Percentiles rank a stretch among this genome's conserved stretches.
These are phyloP conservation scores for Globisporangium spinosum DNA, from an alignment of 352 stramenopile genomes.

Conservation along the genomic window DNA sequence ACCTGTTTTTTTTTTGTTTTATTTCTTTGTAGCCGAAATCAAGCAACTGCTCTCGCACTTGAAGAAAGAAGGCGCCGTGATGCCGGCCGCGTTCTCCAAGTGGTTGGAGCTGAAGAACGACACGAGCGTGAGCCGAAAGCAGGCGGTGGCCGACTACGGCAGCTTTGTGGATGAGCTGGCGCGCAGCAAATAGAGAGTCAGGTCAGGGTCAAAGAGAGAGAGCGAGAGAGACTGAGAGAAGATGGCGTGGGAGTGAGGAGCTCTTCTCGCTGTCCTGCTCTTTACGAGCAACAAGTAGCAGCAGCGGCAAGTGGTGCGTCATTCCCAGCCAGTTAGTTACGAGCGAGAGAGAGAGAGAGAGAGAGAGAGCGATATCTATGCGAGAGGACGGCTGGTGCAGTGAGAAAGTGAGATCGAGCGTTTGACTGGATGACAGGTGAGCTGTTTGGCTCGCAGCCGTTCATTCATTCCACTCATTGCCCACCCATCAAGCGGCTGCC, in stretches of 20 bases:
- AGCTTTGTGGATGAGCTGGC: slow-evolving; percentile 71
- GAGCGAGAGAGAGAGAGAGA: neutral
- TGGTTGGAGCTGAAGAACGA: slow-evolving; percentile 78
- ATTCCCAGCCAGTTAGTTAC: neutral
- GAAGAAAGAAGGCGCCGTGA: slow-evolving; percentile 55
- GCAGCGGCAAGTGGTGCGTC: neutral
- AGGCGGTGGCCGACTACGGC: slow-evolving; percentile 57
- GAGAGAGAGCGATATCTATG: neutral
- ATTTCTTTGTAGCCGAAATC: slow-evolving; percentile 43
- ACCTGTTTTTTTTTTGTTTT: slow-evolving; percentile 3
- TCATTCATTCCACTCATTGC: neutral
- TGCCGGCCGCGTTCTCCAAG: slow-evolving; percentile 47
- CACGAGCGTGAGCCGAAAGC: slow-evolving; percentile 71
- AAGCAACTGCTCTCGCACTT: slow-evolving; percentile 70
- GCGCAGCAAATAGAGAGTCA: slow-evolving; percentile 48
- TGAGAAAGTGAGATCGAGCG: neutral
- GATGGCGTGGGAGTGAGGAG: neutral
- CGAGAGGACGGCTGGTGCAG: neutral
- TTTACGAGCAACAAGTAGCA: neutral
- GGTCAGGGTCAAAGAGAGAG: neutral
- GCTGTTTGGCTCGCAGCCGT: neutral
- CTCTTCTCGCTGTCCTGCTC: neutral
- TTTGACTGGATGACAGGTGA: neutral
- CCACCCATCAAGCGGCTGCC: neutral
- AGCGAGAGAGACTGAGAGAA: neutral